Conservation (phyloP, 202 grass and related monocot species). For the Cymbopogon flexuosus region DNA sequence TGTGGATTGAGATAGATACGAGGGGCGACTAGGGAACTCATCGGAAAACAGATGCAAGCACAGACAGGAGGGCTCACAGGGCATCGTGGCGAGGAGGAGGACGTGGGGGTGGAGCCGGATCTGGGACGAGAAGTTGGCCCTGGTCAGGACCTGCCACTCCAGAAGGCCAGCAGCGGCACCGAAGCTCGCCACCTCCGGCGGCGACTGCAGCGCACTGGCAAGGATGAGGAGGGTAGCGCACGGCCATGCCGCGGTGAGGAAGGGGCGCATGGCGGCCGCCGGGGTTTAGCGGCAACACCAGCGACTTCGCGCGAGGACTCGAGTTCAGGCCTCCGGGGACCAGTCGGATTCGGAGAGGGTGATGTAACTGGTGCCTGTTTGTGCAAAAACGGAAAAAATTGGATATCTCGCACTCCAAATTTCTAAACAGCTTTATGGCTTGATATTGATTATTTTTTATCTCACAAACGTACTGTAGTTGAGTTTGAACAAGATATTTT, state of each 20-base stretch:
- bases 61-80: conserved; percentile 50
- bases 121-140: conserved; percentile 84
- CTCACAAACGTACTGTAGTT: too few relatives aligned
- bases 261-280: conserved; percentile 27
- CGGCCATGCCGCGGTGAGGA: conserved; percentile 28
- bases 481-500: too few relatives aligned
- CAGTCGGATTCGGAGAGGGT: neutral
- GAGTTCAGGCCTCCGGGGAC: neutral
- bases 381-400: too few relatives aligned
- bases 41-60: neutral
- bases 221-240: conserved; percentile 34
- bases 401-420: too few relatives aligned
- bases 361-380: too few relatives aligned
- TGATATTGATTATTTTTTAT: too few relatives aligned
- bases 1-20: neutral
- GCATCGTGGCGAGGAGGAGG: conserved; percentile 69
- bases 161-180: conserved; percentile 15
- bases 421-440: too few relatives aligned
- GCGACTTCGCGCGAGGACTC: neutral
- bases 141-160: conserved; percentile 62
- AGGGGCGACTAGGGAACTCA: neutral
- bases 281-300: neutral
- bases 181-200: conserved; percentile 14
- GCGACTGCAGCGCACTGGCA: neutral
- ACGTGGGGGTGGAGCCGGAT: conserved; percentile 65